phyloP scores from a whole-genome alignment of 1,284 basidiomycete species.

The Spongiforma sp. region DNA sequence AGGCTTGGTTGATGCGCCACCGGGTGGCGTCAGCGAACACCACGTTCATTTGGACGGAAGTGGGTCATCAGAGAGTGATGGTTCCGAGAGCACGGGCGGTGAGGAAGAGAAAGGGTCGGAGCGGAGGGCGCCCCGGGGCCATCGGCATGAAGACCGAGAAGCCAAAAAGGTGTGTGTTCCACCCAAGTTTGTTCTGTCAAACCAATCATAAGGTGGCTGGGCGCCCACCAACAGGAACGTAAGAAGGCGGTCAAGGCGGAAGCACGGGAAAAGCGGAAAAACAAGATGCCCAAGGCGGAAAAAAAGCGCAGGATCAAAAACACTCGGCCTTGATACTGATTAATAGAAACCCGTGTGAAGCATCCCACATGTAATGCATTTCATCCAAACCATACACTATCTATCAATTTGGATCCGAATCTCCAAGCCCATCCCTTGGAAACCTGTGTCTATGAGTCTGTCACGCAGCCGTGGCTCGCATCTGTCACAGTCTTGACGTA shows the following conservation, averaged over 20 bases:
- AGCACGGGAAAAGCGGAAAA: conserved; percentile 85
- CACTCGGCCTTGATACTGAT: conserved; percentile 35
- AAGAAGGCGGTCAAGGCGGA: conserved; percentile 90
- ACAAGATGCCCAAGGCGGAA: conserved; percentile 94
- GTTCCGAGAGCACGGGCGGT: conserved; percentile 26
- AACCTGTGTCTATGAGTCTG: conserved; percentile 65
- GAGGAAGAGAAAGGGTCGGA: conserved; percentile 39
- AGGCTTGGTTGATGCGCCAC: conserved; percentile 62
- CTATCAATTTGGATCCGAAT: conserved; percentile 14
- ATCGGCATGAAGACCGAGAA: conserved; percentile 91
- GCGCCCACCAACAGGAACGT: conserved; percentile 65
- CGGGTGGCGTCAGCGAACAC: conserved; percentile 13
- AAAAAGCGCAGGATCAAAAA: conserved; percentile 87
- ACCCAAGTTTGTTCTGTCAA: conserved; percentile 3
- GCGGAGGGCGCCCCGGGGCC: conserved; percentile 69
- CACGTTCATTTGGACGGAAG: conserved; percentile 17
- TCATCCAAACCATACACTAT: conserved; percentile 4
- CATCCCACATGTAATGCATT: conserved; percentile 7
- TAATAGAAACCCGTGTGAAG: conserved; percentile 34
- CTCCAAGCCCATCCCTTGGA: conserved; percentile 12
- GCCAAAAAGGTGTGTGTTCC: conserved; percentile 81
- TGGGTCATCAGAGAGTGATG: conserved; percentile 25
- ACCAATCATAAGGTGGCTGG: conserved; percentile 15
- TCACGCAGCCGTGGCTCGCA: conserved; percentile 88
- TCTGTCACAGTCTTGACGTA: conserved; percentile 87